Percentiles rank a stretch among this genome's conserved stretches.
Evolutionary conservation across 768 basidiomycete species (phyloP).

Genomic region (Ramaria rubella): DNA sequence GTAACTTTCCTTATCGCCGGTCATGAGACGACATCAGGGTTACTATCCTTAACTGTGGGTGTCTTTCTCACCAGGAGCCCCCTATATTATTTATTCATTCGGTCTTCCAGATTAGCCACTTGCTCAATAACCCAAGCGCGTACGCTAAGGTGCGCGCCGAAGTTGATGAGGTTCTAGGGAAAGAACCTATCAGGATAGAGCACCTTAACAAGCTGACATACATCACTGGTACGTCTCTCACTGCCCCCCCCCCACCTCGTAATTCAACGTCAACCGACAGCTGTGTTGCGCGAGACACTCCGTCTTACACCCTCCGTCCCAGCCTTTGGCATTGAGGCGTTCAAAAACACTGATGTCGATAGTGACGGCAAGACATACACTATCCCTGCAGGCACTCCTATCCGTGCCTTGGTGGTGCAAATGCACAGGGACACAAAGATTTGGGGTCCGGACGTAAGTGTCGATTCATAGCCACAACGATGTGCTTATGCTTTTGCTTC

Average conservation of each 20-base stretch:
- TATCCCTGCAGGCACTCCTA: constrained; percentile 25
- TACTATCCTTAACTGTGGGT: constrained; percentile 9
- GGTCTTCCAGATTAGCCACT: too few relatives aligned
- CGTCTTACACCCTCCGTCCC: constrained; percentile 36
- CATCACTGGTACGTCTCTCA: too few relatives aligned
- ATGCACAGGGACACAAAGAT: constrained; percentile 36
- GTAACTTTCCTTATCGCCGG: too few relatives aligned
- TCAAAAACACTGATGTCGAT: constrained; percentile 31
- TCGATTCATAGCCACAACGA: not conserved
- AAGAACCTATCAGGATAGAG: constrained; percentile 29
- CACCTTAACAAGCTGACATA: constrained; percentile 39
- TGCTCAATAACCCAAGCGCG: constrained; percentile 38
- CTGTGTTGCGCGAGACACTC: constrained; percentile 28
- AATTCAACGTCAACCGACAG: constrained; percentile 15
- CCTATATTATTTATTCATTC: constrained; percentile 21
- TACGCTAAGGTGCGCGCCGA: constrained; percentile 41
- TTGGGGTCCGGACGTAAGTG: constrained; percentile 43
- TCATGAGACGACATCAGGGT: constrained; percentile 32
- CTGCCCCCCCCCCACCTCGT: not conserved
- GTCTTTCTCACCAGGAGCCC: constrained; percentile 32
- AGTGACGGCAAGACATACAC: constrained; percentile 34
- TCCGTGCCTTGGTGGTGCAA: constrained; percentile 24
- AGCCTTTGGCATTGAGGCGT: constrained; percentile 26
- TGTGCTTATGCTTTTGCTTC: not conserved
- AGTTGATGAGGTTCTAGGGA: constrained; percentile 41